Percentiles rank a stretch among this genome's conserved stretches.
Evolutionary conservation across 176 grass and related monocot species (phyloP).

Genomic region (Aegilops speltoides): DNA sequence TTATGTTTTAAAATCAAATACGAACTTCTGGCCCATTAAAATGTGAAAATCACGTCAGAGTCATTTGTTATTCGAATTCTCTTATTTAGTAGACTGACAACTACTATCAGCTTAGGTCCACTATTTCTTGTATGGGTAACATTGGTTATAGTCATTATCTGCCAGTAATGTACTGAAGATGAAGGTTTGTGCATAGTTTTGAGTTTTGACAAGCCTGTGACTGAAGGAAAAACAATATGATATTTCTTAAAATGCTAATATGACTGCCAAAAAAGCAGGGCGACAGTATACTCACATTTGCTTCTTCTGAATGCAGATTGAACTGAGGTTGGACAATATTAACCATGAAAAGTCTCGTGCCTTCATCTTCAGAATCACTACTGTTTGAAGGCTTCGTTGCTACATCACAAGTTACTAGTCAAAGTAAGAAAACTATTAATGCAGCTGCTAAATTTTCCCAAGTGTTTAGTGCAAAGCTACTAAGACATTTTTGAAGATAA

Average conservation of each 20-base stretch:
- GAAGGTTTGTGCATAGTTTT: slow-evolving; percentile 2
- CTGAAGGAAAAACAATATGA: slow-evolving; percentile 28
- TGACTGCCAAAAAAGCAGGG: slow-evolving; percentile 9
- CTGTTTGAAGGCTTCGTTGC: slow-evolving; percentile 51
- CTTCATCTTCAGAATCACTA: slow-evolving; percentile 76
- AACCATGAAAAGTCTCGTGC: slow-evolving; percentile 85
- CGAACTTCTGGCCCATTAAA: background rate
- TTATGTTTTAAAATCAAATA: background rate
- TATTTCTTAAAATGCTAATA: slow-evolving; percentile 21
- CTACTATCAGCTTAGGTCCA: background rate
- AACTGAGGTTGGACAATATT: slow-evolving; percentile 94
- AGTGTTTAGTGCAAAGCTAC: slow-evolving; percentile 16
- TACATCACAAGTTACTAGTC: slow-evolving; percentile 41
- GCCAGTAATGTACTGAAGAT: slow-evolving; percentile 10
- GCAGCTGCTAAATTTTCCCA: background rate
- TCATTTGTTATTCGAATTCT: slow-evolving; percentile 4
- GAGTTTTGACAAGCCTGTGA: background rate
- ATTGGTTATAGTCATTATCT: background rate
- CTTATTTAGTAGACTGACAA: slow-evolving; percentile 18
- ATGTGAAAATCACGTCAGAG: background rate
- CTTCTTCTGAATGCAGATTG: slow-evolving; percentile 99
- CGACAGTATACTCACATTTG: slow-evolving; percentile 74
- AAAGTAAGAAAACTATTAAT: slow-evolving; percentile 34
- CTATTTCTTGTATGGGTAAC: slow-evolving; percentile 4
- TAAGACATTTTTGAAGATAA: slow-evolving; percentile 15